These are phyloP conservation scores for Gnaphalium uliginosum DNA, from an alignment of 129 eudicot genomes.

Conservation along the genomic window DNA sequence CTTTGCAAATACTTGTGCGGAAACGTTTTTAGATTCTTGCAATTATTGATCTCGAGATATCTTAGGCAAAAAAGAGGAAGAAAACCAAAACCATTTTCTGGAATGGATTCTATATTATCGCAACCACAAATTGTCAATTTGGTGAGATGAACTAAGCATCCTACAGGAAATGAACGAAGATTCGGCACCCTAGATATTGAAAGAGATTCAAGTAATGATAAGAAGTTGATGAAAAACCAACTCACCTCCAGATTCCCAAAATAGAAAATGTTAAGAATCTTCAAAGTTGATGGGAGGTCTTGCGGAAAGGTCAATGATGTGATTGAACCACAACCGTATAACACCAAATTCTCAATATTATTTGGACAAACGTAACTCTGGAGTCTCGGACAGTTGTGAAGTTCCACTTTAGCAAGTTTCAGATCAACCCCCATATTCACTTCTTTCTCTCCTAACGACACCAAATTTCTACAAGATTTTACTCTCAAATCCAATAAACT, in stretches of 20 bases:
- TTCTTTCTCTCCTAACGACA: conserved; percentile 25
- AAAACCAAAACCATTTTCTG: conserved; percentile 22
- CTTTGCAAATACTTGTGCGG: conserved; percentile 29
- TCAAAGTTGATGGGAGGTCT: conserved; percentile 11
- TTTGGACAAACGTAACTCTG: conserved; percentile 29
- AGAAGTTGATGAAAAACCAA: conserved; percentile 19
- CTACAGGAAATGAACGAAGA: conserved; percentile 9
- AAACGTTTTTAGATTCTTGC: conserved; percentile 32
- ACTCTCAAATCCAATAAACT: conserved; percentile 17
- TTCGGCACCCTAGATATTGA: background rate
- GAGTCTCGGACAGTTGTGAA: background rate
- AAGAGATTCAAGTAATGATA: conserved; percentile 29
- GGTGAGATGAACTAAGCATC: conserved; percentile 27
- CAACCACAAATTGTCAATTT: background rate
- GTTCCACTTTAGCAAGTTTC: conserved; percentile 1
- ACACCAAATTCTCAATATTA: conserved; percentile 13
- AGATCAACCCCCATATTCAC: background rate
- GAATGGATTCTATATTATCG: conserved; percentile 35
- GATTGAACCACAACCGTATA: background rate
- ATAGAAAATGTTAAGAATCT: background rate
- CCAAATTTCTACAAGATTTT: conserved; percentile 12
- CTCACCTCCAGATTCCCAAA: conserved; percentile 17
- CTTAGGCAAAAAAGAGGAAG: conserved; percentile 19
- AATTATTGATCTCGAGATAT: background rate
- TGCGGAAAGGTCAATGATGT: conserved; percentile 16